Evolutionary conservation across 2,329 filamentous ascomycete species (phyloP).

Genomic region (Penicillium psychrosexuale): DNA sequence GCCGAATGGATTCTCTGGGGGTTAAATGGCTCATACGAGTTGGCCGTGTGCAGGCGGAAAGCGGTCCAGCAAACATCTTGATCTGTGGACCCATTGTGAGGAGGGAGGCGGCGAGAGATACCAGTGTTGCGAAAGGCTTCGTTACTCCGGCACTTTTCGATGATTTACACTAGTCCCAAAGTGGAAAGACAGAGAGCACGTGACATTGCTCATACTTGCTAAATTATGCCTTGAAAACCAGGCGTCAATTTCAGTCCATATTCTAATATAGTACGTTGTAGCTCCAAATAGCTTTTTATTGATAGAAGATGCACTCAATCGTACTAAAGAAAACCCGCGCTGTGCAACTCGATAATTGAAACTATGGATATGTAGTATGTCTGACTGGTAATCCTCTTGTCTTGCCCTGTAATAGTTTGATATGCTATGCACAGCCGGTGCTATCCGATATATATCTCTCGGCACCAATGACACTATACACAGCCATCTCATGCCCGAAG

Average conservation of each 20-base stretch:
- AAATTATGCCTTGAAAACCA: neutral
- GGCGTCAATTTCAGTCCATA: neutral
- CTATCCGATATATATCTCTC: too few species aligned
- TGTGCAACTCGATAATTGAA: neutral
- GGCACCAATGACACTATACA: too few species aligned
- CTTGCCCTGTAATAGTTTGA: too few species aligned
- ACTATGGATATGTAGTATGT: too few species aligned
- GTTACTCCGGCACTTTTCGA: slow-evolving; percentile 23
- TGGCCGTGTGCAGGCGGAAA: slow-evolving; percentile 35
- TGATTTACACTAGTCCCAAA: slow-evolving; percentile 15
- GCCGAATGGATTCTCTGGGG: slow-evolving; percentile 8
- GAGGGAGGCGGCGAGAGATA: slow-evolving; percentile 8
- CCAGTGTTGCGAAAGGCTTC: slow-evolving; percentile 9
- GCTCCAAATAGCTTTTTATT: neutral
- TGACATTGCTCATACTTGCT: neutral
- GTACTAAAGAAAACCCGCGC: neutral
- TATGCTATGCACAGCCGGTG: too few species aligned
- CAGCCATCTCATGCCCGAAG: too few species aligned
- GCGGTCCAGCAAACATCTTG: slow-evolving; percentile 36
- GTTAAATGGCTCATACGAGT: slow-evolving; percentile 28
- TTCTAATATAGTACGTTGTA: too few species aligned
- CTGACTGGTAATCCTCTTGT: neutral
- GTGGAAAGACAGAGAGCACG: neutral
- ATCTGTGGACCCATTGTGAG: slow-evolving; percentile 36
- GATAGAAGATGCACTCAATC: too few species aligned